A percentile compares a stretch with the other conserved stretches of the same genome.
Evolutionary conservation across 1,139 yeast species (phyloP).

Genomic region (Candida glucosophila): DNA sequence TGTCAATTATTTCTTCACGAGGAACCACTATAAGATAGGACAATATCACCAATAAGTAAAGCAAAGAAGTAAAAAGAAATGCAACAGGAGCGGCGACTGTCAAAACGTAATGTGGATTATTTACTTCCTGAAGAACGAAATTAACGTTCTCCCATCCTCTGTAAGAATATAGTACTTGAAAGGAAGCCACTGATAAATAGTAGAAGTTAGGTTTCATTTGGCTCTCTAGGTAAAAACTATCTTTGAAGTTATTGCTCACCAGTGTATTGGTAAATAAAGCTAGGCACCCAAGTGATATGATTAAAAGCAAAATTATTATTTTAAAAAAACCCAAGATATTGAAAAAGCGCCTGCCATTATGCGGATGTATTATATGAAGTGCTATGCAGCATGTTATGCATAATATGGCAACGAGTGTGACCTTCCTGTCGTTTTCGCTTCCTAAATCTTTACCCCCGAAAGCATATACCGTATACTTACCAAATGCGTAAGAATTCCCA

Average conservation of each 20-base stretch:
- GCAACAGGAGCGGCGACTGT: conserved; percentile 70
- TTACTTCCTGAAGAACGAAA: conserved; percentile 33
- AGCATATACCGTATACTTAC: conserved; percentile 38
- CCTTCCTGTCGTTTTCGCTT: conserved; percentile 14
- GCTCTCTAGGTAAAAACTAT: neutral
- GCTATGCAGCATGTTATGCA: conserved; percentile 34
- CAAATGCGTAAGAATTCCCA: conserved; percentile 45
- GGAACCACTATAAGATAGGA: conserved; percentile 77
- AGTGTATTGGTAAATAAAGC: conserved; percentile 20
- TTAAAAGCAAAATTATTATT: conserved; percentile 29
- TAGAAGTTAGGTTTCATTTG: conserved; percentile 12
- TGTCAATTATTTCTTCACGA: conserved; percentile 44
- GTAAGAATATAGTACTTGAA: conserved; percentile 33
- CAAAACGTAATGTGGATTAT: conserved; percentile 57
- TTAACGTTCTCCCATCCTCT: conserved; percentile 42
- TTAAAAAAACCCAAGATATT: conserved; percentile 38
- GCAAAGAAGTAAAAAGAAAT: conserved; percentile 45
- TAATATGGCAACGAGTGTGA: conserved; percentile 34
- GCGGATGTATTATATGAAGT: conserved; percentile 30
- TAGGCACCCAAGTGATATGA: conserved; percentile 28
- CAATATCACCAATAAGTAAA: conserved; percentile 62
- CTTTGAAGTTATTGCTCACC: conserved; percentile 11
- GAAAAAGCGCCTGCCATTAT: conserved; percentile 34
- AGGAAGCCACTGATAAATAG: conserved; percentile 31
- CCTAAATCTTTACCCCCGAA: too few relatives aligned